A percentile compares a stretch with the other conserved stretches of the same genome.
phyloP scores from a whole-genome alignment of 345 rosid species.

The Linum tenue region DNA sequence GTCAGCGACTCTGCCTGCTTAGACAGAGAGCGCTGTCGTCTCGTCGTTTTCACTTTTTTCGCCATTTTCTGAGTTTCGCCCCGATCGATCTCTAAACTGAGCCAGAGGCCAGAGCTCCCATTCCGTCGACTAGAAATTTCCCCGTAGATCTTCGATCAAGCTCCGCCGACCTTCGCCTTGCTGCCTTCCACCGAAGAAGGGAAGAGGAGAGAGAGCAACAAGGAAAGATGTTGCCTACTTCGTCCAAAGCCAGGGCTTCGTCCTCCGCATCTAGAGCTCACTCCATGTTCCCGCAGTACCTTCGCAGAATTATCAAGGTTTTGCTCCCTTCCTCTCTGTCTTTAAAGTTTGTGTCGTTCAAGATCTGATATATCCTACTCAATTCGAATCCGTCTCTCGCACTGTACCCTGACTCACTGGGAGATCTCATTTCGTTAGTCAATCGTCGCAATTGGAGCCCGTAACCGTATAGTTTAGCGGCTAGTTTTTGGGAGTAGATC shows the following conservation, averaged over 20 bases:
- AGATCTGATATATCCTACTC: neutral
- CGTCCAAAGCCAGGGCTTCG: constrained; percentile 67
- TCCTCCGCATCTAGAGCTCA: constrained; percentile 62
- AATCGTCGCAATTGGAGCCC: neutral
- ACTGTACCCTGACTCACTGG: neutral
- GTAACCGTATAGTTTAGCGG: neutral
- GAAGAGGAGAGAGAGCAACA: constrained; percentile 2
- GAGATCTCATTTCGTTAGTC: neutral
- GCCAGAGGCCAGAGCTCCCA: constrained; percentile 4
- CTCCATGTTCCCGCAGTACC: constrained; percentile 66
- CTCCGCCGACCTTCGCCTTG: neutral
- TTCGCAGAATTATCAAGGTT: constrained; percentile 97
- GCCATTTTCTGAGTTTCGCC: neutral
- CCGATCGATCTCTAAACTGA: constrained; percentile 5
- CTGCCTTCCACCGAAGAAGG: neutral
- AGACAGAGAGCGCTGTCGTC: constrained; percentile 21
- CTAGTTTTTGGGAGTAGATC: too few relatives aligned
- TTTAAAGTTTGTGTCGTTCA: neutral
- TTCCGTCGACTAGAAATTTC: constrained; percentile 2
- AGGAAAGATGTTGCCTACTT: constrained; percentile 64
- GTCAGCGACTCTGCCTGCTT: too few relatives aligned
- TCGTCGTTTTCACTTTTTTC: constrained; percentile 1
- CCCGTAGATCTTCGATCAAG: constrained; percentile 32
- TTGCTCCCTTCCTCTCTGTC: constrained; percentile 11
- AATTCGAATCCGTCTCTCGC: neutral